Evolutionary conservation across 2,329 filamentous ascomycete species (phyloP).

Genomic region (Coniochaeta sp.): DNA sequence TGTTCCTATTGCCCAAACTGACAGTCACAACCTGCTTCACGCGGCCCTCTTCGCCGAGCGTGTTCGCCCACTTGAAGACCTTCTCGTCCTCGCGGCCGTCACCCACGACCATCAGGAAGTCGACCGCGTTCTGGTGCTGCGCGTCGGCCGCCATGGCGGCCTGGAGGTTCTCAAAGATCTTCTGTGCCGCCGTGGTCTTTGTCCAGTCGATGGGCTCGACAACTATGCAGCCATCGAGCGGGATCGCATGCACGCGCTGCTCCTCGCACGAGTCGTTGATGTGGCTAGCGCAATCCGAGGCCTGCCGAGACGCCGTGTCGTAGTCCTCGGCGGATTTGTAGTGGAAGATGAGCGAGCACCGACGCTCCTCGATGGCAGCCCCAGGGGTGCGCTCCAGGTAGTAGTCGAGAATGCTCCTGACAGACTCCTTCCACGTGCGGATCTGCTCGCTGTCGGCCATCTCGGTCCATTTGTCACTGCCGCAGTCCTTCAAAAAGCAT

Average conservation of each 20-base stretch:
- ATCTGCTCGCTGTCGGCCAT: slow-evolving; percentile 68
- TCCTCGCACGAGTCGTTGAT: slow-evolving; percentile 89
- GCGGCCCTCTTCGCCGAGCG: slow-evolving; percentile 49
- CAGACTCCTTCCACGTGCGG: slow-evolving; percentile 73
- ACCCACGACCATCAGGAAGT: slow-evolving; percentile 85
- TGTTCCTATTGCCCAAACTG: slow-evolving; percentile 79
- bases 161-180: slow-evolving; percentile 58
- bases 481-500: slow-evolving; percentile 73
- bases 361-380: slow-evolving; percentile 82
- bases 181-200: slow-evolving; percentile 74
- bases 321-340: slow-evolving; percentile 77
- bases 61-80: slow-evolving; percentile 91
- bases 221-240: slow-evolving; percentile 70
- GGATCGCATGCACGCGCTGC: slow-evolving; percentile 77
- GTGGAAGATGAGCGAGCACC: slow-evolving; percentile 86
- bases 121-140: slow-evolving; percentile 41
- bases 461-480: slow-evolving; percentile 64
- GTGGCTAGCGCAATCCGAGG: slow-evolving; percentile 84
- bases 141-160: slow-evolving; percentile 25
- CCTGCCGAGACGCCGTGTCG: slow-evolving; percentile 67
- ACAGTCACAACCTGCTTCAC: slow-evolving; percentile 74
- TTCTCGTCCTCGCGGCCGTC: slow-evolving; percentile 91
- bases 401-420: slow-evolving; percentile 77
- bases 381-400: slow-evolving; percentile 86
- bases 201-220: slow-evolving; percentile 84